Percentiles rank a stretch among this genome's conserved stretches.
Evolutionary conservation across 495 filamentous ascomycete species (phyloP).

Genomic region (Coniosporium apollinis): DNA sequence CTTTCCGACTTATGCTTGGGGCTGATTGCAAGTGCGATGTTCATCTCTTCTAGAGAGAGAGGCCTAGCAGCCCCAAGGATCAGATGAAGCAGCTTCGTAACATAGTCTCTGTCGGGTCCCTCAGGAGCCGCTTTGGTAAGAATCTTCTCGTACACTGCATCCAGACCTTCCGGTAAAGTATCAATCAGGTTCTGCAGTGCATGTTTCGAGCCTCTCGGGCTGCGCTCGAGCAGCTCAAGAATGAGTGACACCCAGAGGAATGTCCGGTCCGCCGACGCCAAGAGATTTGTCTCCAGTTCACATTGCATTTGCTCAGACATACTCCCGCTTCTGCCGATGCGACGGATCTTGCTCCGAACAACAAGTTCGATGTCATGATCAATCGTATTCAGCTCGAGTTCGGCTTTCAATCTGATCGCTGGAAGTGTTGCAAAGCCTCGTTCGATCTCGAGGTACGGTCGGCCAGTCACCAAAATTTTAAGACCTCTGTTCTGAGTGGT

Average conservation of each 20-base stretch:
- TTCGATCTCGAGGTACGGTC: conserved; percentile 28
- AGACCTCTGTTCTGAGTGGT: conserved; percentile 4
- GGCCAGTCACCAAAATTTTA: conserved; percentile 34
- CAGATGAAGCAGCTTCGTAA: conserved; percentile 23
- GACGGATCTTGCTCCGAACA: conserved; percentile 19
- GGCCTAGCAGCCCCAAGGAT: conserved; percentile 25
- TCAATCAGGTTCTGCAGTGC: conserved; percentile 12
- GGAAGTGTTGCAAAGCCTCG: conserved; percentile 18
- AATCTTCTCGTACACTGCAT: conserved; percentile 29
- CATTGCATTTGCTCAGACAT: conserved; percentile 11
- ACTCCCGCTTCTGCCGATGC: conserved; percentile 10
- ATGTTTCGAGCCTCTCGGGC: conserved; percentile 9
- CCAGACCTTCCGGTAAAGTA: conserved; percentile 20
- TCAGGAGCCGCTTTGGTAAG: no score
- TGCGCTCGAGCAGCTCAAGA: conserved; percentile 15
- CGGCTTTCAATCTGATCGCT: conserved; percentile 25
- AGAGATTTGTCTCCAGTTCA: conserved; percentile 15
- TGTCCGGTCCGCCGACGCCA: conserved; percentile 17
- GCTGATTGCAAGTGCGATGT: conserved; percentile 20
- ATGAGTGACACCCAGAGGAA: conserved; percentile 26
- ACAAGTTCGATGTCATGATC: conserved; percentile 28
- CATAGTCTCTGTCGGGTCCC: conserved; percentile 13
- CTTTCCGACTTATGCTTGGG: conserved; percentile 9
- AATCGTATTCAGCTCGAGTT: conserved; percentile 24
- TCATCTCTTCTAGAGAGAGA: conserved; percentile 26